Evolutionary conservation across 2,329 filamentous ascomycete species (phyloP).

Genomic region (Botrytis sinoallii): DNA sequence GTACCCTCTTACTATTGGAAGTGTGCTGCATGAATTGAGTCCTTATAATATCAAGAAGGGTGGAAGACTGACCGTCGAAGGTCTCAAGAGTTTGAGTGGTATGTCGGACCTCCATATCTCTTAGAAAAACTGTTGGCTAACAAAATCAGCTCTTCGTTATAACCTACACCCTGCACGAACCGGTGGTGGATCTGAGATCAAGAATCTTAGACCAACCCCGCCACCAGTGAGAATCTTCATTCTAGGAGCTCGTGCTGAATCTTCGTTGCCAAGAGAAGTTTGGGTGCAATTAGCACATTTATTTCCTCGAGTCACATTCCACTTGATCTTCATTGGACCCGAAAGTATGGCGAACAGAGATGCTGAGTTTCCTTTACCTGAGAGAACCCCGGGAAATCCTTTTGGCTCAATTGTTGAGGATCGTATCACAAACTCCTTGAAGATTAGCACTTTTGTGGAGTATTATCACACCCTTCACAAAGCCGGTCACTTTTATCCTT

Average conservation of each 20-base stretch:
- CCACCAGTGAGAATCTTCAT: slow-evolving; percentile 91
- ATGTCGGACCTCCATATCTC: slow-evolving; percentile 40
- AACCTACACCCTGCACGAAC: slow-evolving; percentile 83
- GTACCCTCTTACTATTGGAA: slow-evolving; percentile 88
- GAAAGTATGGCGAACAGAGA: slow-evolving; percentile 96
- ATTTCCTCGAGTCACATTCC: slow-evolving; percentile 87
- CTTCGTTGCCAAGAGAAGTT: slow-evolving; percentile 85
- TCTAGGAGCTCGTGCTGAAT: slow-evolving; percentile 93
- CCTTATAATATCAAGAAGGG: slow-evolving; percentile 79
- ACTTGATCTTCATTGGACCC: slow-evolving; percentile 91
- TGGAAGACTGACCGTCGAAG: slow-evolving; percentile 78
- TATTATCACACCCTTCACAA: slow-evolving; percentile 97
- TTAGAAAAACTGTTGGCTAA: neutral
- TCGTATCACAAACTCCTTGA: slow-evolving; percentile 81
- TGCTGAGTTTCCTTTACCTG: slow-evolving; percentile 84
- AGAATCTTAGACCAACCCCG: slow-evolving; percentile 77
- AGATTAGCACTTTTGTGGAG: slow-evolving; percentile 96
- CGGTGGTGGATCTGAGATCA: slow-evolving; percentile 70
- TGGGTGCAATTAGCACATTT: slow-evolving; percentile 94
- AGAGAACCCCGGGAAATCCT: slow-evolving; percentile 80
- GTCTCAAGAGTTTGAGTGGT: slow-evolving; percentile 92
- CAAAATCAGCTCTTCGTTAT: slow-evolving; percentile 73
- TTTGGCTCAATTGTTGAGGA: slow-evolving; percentile 95
- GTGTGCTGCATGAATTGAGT: slow-evolving; percentile 88
- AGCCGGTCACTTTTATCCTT: slow-evolving; percentile 85